Conservation (phyloP, 192 early-diverging fungal genomes). For the Coemansia sp. region DNA sequence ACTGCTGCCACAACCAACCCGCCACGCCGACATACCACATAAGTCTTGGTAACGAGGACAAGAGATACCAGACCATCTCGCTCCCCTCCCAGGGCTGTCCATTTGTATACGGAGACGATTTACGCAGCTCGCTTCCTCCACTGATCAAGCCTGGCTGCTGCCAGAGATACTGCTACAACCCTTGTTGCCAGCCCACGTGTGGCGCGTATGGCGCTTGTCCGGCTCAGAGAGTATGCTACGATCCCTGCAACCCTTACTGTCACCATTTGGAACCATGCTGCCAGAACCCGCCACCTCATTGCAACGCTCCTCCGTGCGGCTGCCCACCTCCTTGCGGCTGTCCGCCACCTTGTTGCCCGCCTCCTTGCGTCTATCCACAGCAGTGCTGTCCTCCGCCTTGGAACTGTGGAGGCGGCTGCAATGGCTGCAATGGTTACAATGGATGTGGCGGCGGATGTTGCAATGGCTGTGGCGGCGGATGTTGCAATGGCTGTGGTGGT, state of each 20-base stretch:
- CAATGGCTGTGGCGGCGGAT: constrained; percentile 1
- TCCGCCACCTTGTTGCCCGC: constrained; percentile 5
- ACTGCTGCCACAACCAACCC: constrained; percentile 23
- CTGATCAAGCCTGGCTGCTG: constrained; percentile 23
- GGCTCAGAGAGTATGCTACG: constrained; percentile 25
- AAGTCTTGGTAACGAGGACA: constrained; percentile 24
- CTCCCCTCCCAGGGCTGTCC: constrained; percentile 46
- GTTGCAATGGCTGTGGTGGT: constrained; percentile 11
- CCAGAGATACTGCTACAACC: constrained; percentile 38
- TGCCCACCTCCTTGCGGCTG: constrained; percentile 28
- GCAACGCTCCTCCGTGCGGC: constrained; percentile 22
- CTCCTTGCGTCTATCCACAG: constrained; percentile 25
- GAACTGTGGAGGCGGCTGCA: constrained; percentile 3
- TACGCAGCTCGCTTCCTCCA: constrained; percentile 19
- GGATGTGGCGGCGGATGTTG: constrained; percentile 9
- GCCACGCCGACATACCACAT: constrained; percentile 49
- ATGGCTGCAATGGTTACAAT: constrained; percentile 14
- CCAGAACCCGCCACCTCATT: constrained; percentile 28
- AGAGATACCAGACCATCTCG: constrained; percentile 46
- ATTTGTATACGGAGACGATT: constrained; percentile 31
- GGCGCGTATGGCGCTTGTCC: constrained; percentile 23
- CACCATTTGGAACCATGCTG: constrained; percentile 35
- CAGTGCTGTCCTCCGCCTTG: constrained; percentile 23
- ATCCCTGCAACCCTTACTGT: constrained; percentile 13
- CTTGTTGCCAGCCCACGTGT: constrained; percentile 37